Conservation (phyloP, 129 eudicot genomes). For the Apium graveolens region DNA sequence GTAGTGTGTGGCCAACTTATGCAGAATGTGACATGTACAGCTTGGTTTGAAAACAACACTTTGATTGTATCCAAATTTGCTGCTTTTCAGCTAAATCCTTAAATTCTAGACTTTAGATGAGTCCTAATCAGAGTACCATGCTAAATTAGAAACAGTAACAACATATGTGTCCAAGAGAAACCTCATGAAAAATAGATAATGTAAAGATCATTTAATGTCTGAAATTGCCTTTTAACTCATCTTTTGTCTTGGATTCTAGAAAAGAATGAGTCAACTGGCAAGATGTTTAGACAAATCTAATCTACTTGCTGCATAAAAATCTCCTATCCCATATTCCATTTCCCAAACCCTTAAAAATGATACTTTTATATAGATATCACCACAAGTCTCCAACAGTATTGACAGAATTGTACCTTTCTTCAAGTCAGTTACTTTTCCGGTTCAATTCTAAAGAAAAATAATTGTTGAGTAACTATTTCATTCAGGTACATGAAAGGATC, state of each 20-base stretch:
- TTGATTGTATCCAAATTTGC: conserved; percentile 13
- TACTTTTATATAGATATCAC: conserved; percentile 7
- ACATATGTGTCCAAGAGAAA: background rate
- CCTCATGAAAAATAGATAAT: background rate
- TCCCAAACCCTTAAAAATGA: conserved; percentile 2
- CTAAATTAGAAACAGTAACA: conserved; percentile 4
- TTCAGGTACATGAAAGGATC: background rate
- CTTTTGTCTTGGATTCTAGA: conserved; percentile 6
- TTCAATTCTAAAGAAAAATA: background rate
- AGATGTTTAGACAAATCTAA: background rate
- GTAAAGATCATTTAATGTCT: background rate
- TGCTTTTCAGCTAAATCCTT: conserved; percentile 1
- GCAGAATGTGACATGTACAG: conserved; percentile 26
- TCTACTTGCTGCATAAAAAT: conserved; percentile 13
- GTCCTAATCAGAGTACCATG: background rate
- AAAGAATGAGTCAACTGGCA: conserved; percentile 9
- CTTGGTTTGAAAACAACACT: conserved; percentile 25
- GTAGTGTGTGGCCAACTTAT: conserved; percentile 25
- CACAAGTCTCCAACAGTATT: background rate
- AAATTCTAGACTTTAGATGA: background rate
- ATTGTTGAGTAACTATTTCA: background rate
- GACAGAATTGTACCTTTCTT: background rate
- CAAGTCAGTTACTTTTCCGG: background rate
- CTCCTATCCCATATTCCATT: background rate
- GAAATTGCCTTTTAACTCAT: background rate